A percentile compares a stretch with the other conserved stretches of the same genome.
phyloP scores from a whole-genome alignment of 176 grass and related monocot genomes.

The Carex pumila region DNA sequence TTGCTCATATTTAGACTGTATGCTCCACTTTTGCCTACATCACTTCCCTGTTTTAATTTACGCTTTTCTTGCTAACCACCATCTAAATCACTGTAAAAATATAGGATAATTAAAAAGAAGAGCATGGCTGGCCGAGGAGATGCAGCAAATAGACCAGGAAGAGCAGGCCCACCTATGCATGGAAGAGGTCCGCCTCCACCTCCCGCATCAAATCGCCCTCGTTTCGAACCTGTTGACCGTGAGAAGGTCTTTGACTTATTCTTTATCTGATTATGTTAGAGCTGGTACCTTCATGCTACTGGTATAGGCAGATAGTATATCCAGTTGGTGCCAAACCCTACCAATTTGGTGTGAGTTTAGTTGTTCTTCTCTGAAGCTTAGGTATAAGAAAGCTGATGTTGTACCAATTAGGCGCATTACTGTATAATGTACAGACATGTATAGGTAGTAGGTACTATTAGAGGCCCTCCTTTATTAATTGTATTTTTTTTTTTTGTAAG shows the following conservation, averaged over 20 bases:
- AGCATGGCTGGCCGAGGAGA: constrained; percentile 33
- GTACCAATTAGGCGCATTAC: neutral
- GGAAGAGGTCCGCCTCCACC: constrained; percentile 65
- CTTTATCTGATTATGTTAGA: neutral
- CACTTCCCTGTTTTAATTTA: neutral
- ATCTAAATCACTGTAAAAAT: neutral
- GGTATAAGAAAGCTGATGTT: neutral
- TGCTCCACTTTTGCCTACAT: neutral
- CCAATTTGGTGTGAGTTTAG: neutral
- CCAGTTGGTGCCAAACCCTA: neutral
- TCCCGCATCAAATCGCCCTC: constrained; percentile 44
- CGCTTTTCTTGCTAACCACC: neutral
- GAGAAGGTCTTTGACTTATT: constrained; percentile 50
- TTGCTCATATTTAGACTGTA: neutral
- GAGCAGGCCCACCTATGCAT: constrained; percentile 51
- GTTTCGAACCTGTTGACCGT: constrained; percentile 72
- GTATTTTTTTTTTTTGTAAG: neutral
- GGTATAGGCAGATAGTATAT: neutral
- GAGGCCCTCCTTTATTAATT: neutral
- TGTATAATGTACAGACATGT: neutral
- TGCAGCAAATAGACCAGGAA: constrained; percentile 46
- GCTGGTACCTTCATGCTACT: neutral
- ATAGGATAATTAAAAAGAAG: neutral
- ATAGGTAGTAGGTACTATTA: neutral
- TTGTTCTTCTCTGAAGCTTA: neutral